phyloP scores from a whole-genome alignment of 129 eudicot genomes.

The Flaveria brownii region DNA sequence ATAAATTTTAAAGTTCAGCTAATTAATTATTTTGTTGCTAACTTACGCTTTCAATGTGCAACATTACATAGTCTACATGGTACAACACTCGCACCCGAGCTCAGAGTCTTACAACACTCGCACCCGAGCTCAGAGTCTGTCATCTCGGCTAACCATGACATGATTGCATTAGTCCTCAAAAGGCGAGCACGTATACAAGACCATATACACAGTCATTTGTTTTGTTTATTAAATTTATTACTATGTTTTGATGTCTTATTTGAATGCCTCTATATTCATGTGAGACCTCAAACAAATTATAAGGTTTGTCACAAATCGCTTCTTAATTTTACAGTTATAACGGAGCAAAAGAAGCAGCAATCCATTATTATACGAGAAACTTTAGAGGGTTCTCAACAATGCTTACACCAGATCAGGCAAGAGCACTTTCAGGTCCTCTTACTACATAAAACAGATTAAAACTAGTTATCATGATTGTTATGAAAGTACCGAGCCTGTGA shows the following conservation, averaged over 20 bases:
- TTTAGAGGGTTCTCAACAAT: conserved; percentile 75
- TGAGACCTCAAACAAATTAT: not conserved
- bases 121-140: conserved; percentile 50
- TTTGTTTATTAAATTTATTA: not conserved
- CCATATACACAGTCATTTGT: not conserved
- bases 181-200: conserved; percentile 34
- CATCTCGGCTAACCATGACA: conserved; percentile 49
- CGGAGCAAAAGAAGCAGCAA: conserved; percentile 51
- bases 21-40: not conserved
- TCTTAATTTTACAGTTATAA: conserved; percentile 36
- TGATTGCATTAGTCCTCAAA: conserved; percentile 46
- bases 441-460: not conserved
- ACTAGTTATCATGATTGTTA: not conserved
- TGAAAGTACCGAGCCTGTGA: not conserved
- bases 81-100: conserved; percentile 51
- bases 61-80: conserved; percentile 77
- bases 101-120: conserved; percentile 48
- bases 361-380: conserved; percentile 63
- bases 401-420: conserved; percentile 64
- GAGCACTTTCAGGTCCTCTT: conserved; percentile 43
- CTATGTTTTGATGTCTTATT: not conserved
- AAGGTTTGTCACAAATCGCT: not conserved
- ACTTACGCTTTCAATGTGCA: conserved; percentile 10
- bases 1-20: too few species aligned
- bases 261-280: not conserved